Conservation (phyloP, 2,329 filamentous ascomycete genomes). For the Calonectria naviculata region DNA sequence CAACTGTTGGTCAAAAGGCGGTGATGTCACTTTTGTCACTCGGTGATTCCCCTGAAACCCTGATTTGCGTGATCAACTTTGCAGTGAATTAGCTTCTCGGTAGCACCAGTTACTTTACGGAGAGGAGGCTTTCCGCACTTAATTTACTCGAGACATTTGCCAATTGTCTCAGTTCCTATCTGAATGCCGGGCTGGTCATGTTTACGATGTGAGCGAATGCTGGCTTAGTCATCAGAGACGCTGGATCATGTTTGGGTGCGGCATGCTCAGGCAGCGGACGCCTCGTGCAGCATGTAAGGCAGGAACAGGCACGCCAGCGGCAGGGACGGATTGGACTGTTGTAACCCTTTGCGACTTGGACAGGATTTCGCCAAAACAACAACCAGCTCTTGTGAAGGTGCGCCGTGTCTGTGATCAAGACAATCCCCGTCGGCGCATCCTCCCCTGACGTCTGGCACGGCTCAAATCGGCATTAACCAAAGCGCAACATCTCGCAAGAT, state of each 20-base stretch:
- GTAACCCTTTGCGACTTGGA: slow-evolving; percentile 3
- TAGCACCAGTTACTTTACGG: not conserved
- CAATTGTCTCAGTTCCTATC: not conserved
- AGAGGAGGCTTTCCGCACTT: not conserved
- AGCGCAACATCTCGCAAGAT: not conserved
- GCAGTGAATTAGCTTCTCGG: not conserved
- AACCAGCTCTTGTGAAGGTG: not conserved
- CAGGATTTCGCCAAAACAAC: slow-evolving; percentile 22
- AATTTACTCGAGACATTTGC: not conserved
- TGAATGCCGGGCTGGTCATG: not conserved
- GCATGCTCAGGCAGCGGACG: slow-evolving; percentile 1
- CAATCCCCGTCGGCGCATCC: not conserved
- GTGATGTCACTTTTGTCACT: slow-evolving; percentile 1
- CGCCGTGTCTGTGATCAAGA: not conserved
- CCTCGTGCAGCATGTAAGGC: slow-evolving; percentile 8
- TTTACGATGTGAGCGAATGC: not conserved
- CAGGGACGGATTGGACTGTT: slow-evolving; percentile 7
- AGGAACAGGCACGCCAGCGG: not conserved
- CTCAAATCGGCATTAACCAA: not conserved
- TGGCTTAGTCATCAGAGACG: not conserved
- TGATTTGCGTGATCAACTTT: not conserved
- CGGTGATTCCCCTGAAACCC: not conserved
- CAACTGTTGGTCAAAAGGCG: not conserved
- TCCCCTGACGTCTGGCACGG: not conserved
- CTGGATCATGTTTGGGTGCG: not conserved